Evolutionary conservation across 352 stramenopile species (phyloP).

Genomic region (Phytophthora citricola): DNA sequence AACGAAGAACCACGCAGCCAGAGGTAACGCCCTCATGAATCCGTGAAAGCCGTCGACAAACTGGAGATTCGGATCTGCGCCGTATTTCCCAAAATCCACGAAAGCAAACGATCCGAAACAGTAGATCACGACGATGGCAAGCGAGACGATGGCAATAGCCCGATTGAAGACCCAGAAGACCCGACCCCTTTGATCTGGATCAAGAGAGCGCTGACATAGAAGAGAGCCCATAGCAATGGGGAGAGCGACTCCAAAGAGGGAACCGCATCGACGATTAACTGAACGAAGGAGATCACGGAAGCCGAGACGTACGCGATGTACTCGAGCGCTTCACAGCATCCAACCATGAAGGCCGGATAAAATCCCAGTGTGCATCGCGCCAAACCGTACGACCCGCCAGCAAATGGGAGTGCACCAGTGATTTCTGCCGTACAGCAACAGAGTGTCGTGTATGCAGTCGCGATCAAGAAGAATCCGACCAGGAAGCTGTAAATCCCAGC

Average conservation of each 20-base stretch:
- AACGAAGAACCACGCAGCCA: constrained; percentile 57
- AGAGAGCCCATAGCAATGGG: constrained; percentile 33
- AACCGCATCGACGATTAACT: constrained; percentile 38
- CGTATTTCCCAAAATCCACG: constrained; percentile 32
- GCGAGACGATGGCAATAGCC: constrained; percentile 31
- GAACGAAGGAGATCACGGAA: constrained; percentile 32
- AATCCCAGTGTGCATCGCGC: constrained; percentile 46
- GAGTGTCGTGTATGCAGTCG: constrained; percentile 37
- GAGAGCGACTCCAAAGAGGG: constrained; percentile 18
- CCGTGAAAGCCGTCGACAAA: constrained; percentile 31
- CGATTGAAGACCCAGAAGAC: constrained; percentile 57
- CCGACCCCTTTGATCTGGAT: constrained; percentile 40
- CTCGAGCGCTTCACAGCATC: constrained; percentile 46
- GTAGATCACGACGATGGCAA: constrained; percentile 46
- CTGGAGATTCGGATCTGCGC: constrained; percentile 3
- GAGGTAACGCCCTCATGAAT: constrained; percentile 42
- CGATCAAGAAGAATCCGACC: constrained; percentile 34
- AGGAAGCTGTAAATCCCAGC: constrained; percentile 46
- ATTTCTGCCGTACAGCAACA: constrained; percentile 46
- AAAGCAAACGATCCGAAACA: constrained; percentile 39
- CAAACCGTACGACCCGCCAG: constrained; percentile 43
- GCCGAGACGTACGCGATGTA: constrained; percentile 53
- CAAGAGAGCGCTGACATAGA: constrained; percentile 39
- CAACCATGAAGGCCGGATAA: constrained; percentile 45
- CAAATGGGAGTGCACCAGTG: constrained; percentile 37